Evolutionary conservation across 495 filamentous ascomycete species (phyloP).

Genomic region (Penicillium parvum): DNA sequence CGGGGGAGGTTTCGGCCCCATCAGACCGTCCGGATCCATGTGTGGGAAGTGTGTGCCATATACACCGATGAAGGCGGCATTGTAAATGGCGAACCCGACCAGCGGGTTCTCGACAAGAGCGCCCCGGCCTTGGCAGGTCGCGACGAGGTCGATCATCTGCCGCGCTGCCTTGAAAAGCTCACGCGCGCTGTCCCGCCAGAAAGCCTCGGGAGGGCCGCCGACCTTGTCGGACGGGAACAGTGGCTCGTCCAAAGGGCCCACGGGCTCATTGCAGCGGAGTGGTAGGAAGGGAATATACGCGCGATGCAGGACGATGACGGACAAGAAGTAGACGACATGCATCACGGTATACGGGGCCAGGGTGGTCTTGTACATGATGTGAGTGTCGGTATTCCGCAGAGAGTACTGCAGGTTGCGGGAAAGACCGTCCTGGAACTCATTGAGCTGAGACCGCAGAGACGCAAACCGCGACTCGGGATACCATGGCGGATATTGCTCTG

Average conservation of each 20-base stretch:
- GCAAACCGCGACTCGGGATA: conserved; percentile 57
- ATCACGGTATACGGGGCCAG: conserved; percentile 71
- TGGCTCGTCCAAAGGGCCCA: conserved; percentile 71
- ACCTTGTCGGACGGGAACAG: conserved; percentile 53
- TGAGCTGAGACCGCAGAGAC: conserved; percentile 55
- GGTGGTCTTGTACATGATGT: conserved; percentile 67
- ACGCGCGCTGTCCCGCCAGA: conserved; percentile 73
- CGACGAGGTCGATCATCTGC: conserved; percentile 70
- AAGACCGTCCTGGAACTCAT: conserved; percentile 61
- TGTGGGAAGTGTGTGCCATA: conserved; percentile 72
- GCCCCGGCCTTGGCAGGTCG: conserved; percentile 66
- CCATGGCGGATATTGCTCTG: conserved; percentile 60
- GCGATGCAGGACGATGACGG: conserved; percentile 72
- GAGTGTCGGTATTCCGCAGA: conserved; percentile 69
- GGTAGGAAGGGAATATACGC: conserved; percentile 82
- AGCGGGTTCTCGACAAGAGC: conserved; percentile 74
- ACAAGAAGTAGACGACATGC: conserved; percentile 74
- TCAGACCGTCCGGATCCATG: conserved; percentile 67
- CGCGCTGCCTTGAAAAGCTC: conserved; percentile 69
- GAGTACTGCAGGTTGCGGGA: conserved; percentile 69
- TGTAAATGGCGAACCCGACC: conserved; percentile 76
- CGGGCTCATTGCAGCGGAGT: conserved; percentile 59
- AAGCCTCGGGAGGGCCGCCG: conserved; percentile 46
- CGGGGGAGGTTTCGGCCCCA: conserved; percentile 33
- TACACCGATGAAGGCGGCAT: conserved; percentile 65